Percentiles rank a stretch among this genome's conserved stretches.
These are phyloP conservation scores for Mariannaea elegans DNA, from an alignment of 2,329 filamentous ascomycete species.

Conservation along the genomic window DNA sequence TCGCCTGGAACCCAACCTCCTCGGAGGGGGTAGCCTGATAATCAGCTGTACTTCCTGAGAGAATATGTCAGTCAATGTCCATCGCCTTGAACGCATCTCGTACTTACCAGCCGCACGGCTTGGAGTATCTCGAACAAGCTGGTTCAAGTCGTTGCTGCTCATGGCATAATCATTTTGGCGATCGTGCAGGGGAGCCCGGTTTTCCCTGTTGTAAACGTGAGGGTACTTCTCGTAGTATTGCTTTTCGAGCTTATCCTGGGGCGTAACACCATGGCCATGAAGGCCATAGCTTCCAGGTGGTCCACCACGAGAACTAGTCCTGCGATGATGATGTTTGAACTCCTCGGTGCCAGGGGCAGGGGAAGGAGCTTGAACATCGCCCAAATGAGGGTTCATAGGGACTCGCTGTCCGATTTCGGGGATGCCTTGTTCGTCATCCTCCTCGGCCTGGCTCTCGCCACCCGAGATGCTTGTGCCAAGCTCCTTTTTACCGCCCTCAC, in stretches of 20 bases:
- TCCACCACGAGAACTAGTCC: constrained; percentile 73
- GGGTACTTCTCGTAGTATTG: constrained; percentile 95
- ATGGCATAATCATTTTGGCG: constrained; percentile 78
- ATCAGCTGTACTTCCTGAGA: constrained; percentile 69
- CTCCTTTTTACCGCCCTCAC: constrained; percentile 68
- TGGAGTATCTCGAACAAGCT: constrained; percentile 80
- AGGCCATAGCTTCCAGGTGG: constrained; percentile 93
- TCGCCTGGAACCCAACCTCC: constrained; percentile 87
- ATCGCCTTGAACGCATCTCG: neutral
- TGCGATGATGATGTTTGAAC: constrained; percentile 70
- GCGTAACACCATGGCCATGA: constrained; percentile 82
- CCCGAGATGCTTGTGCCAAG: constrained; percentile 67
- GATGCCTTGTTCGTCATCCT: constrained; percentile 84
- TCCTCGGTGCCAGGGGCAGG: constrained; percentile 66
- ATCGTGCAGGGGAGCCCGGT: constrained; percentile 64
- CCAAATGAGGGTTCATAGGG: constrained; percentile 91
- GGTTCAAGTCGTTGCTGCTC: constrained; percentile 90
- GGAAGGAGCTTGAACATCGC: constrained; percentile 95
- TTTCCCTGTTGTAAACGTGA: constrained; percentile 79
- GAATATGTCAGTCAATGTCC: constrained; percentile 22
- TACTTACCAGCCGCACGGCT: constrained; percentile 61
- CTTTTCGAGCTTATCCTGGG: constrained; percentile 85
- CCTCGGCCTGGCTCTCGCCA: constrained; percentile 57
- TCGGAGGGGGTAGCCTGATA: constrained; percentile 83
- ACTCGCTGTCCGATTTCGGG: constrained; percentile 92